Base-by-base conservation (phyloP, 1,139 yeast genomes). In the Meyerozyma guilliermondii region DNA sequence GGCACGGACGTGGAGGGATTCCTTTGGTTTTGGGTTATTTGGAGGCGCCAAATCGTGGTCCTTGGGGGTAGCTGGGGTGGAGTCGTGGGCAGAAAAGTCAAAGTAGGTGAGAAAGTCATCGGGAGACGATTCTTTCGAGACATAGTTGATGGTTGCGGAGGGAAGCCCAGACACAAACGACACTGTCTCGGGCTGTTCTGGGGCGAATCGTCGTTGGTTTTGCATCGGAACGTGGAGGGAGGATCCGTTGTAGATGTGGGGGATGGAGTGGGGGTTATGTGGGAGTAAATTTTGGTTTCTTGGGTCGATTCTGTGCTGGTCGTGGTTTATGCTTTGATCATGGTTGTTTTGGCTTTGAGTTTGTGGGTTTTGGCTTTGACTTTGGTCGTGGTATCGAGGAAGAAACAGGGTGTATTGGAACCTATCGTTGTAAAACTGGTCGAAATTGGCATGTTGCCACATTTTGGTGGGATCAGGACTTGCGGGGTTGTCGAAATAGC, bases 71-170 rank as follows among this genome's bases (percentile, higher is more conserved):
- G 24, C 24, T 5, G 36, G 36, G 24, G 36, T 33, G 24, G 36
- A 33, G 11, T 33, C 36, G 36, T 33, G 36, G 24, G 36, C 36
- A 7, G 36, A 11, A 14, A 33, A 33, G 24, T 33, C 36, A 33
- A 33, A 33, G 24, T 33, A 33, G 36, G 36, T 18, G 23, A 20
- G 24, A 33, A 33, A 33, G 24, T 33, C 36, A 16, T 33, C 24
- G 8, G 36, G 36, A 14, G 36, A 18, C 16, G 36, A 33, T 13
- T 33, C 36, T 23, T 33, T 33, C 14, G 18, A 7, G n/a, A 33
- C 14, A 23, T 33, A 20, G 13, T 22, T 10, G 23, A 11, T 23
- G 34, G 18, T 16, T 3, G 11, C 17, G 20, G 6, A 3, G 9
- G 22, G 22, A 4, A 20, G 22, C 6, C 6, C 22, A 6, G 22